These are phyloP conservation scores for Lodderomyces margitis DNA, from an alignment of 1,139 yeast species.

Conservation along the genomic window DNA sequence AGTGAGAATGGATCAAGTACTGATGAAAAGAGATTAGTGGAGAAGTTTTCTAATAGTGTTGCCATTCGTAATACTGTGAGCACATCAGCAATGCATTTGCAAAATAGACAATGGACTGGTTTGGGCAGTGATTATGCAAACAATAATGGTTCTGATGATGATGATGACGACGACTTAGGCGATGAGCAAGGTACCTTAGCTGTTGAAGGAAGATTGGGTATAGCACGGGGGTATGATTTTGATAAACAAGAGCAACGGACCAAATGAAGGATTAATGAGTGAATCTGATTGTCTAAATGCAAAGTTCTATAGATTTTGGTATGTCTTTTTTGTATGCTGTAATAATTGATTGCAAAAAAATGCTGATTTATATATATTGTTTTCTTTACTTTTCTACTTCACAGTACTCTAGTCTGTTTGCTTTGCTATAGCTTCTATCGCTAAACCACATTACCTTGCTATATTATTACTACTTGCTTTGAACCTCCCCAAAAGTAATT, in stretches of 20 bases:
- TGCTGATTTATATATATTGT: not conserved
- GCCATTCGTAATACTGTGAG: conserved; percentile 78
- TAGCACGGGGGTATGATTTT: conserved; percentile 76
- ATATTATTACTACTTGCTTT: too few species aligned
- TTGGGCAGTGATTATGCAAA: conserved; percentile 74
- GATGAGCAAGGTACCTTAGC: conserved; percentile 72
- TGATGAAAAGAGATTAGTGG: conserved; percentile 43
- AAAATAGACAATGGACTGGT: conserved; percentile 82
- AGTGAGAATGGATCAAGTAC: conserved; percentile 14
- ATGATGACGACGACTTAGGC: conserved; percentile 41
- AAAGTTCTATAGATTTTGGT: too few species aligned
- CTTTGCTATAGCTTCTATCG: too few species aligned
- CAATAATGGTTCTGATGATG: conserved; percentile 29
- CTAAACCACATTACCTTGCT: too few species aligned
- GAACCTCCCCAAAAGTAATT: not conserved
- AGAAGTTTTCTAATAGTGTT: conserved; percentile 58
- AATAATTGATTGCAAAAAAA: not conserved
- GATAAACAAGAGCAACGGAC: not conserved
- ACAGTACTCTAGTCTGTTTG: not conserved
- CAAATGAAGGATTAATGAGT: too few species aligned
- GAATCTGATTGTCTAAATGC: not conserved
- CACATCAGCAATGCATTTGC: conserved; percentile 79
- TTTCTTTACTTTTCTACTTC: not conserved
- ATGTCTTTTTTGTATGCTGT: not conserved
- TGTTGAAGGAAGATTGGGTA: conserved; percentile 81